Percentiles rank a stretch among this genome's conserved stretches.
Evolutionary conservation across 179 eudicot genomes (phyloP).

Genomic region (Patellifolia procumbens): DNA sequence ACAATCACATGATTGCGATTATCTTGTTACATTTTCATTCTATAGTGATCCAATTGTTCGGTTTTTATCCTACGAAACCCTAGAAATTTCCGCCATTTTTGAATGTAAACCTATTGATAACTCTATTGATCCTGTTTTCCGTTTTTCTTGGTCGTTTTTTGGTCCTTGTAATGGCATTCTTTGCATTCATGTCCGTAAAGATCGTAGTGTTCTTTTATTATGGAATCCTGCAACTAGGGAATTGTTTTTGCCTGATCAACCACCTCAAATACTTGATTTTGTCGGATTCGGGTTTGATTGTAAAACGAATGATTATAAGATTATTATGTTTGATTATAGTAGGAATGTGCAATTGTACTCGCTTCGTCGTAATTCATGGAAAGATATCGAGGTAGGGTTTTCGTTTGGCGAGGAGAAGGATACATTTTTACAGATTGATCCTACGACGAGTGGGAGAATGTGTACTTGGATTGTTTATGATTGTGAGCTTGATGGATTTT

Average conservation of each 20-base stretch:
- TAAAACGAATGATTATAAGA: conserved; percentile 4
- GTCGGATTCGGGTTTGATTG: background rate
- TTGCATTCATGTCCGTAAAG: background rate
- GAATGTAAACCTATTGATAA: background rate
- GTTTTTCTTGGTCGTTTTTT: background rate
- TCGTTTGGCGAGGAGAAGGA: background rate
- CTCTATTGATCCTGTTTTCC: background rate
- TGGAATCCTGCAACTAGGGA: conserved; percentile 15
- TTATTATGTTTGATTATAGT: conserved; percentile 6
- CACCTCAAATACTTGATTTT: background rate
- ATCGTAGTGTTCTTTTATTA: background rate
- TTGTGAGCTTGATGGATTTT: background rate
- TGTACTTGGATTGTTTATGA: conserved; percentile 3
- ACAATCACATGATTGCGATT: background rate
- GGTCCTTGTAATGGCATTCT: conserved; percentile 8
- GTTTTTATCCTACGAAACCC: conserved; percentile 1
- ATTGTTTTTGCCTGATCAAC: background rate
- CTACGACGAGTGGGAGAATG: background rate
- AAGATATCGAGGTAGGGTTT: background rate
- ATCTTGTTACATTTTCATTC: background rate
- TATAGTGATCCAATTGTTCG: conserved; percentile 1
- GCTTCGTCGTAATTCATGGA: background rate
- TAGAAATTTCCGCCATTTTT: conserved; percentile 6
- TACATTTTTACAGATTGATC: background rate
- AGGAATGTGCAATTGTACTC: background rate